Evolutionary conservation across 225 moss, liverwort and hornwort genomes (phyloP).

Genomic region (Sphagnum tenellum): DNA sequence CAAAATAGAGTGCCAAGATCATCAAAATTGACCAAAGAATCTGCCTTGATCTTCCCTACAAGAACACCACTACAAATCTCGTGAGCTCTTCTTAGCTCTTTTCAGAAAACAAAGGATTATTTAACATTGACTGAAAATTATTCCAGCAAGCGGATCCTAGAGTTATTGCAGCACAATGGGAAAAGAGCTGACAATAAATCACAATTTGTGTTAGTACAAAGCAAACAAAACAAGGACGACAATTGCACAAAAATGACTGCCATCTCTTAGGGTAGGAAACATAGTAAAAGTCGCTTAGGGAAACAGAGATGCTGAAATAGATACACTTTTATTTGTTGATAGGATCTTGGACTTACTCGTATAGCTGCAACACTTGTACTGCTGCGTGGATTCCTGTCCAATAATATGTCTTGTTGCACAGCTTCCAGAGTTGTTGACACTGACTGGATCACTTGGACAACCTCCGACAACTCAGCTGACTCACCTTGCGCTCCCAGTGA

Average conservation of each 20-base stretch:
- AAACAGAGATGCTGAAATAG: no score
- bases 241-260: neutral
- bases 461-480: conserved; percentile 35
- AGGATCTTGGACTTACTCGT: conserved; percentile 28
- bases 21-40: conserved; percentile 42
- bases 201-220: conserved; percentile 3
- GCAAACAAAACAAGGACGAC: neutral
- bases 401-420: conserved; percentile 16
- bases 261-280: neutral
- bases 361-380: conserved; percentile 38
- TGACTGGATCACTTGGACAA: conserved; percentile 38
- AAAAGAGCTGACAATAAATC: conserved; percentile 2
- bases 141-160: conserved; percentile 3
- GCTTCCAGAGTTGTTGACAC: conserved; percentile 32
- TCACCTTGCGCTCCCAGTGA: conserved; percentile 39
- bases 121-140: conserved; percentile 10
- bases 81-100: conserved; percentile 1
- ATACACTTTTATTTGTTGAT: neutral
- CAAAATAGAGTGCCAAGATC: conserved; percentile 40
- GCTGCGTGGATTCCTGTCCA: conserved; percentile 16
- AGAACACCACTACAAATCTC: conserved; percentile 9
- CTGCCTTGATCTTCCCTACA: conserved; percentile 26
- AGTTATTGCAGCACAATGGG: conserved; percentile 6
- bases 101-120: neutral
- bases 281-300: neutral